These are phyloP conservation scores for Akebia trifoliata DNA, from an alignment of 164 flowering plant species.

Conservation along the genomic window DNA sequence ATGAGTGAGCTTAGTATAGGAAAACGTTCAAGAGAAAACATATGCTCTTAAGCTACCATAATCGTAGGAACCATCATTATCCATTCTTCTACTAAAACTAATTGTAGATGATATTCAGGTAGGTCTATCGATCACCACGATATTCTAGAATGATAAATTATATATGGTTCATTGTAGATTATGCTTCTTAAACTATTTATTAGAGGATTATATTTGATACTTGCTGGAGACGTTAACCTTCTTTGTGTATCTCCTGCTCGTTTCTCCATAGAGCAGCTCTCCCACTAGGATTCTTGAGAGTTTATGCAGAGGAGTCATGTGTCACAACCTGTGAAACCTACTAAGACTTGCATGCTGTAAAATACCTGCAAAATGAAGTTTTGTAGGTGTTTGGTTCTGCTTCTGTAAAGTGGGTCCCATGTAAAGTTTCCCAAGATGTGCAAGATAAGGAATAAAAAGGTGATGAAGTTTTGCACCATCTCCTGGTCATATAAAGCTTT, in stretches of 20 bases:
- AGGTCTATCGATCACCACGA: not conserved
- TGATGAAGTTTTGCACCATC: too few species aligned
- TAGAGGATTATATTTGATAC: not conserved
- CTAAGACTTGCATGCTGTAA: too few species aligned
- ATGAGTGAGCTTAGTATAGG: not conserved
- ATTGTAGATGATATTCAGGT: not conserved
- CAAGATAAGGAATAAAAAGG: too few species aligned
- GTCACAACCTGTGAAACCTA: too few species aligned
- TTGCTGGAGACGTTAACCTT: not conserved
- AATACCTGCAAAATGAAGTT: too few species aligned
- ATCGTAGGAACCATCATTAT: too few species aligned
- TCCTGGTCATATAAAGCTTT: too few species aligned
- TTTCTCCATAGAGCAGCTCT: not conserved
- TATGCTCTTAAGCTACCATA: not conserved
- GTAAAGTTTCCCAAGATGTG: too few species aligned
- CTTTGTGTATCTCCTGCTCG: not conserved
- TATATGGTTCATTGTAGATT: not conserved
- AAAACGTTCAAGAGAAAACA: not conserved
- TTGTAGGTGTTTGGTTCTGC: too few species aligned
- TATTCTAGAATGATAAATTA: not conserved
- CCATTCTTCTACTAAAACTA: too few species aligned
- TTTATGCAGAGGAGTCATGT: too few species aligned
- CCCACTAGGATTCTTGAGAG: not conserved
- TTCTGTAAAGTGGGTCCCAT: too few species aligned
- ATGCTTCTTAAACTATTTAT: not conserved